Percentiles rank a stretch among this genome's conserved stretches.
phyloP scores from a whole-genome alignment of 2,329 filamentous ascomycete genomes.

The Ceratocystis diversiconidia region DNA sequence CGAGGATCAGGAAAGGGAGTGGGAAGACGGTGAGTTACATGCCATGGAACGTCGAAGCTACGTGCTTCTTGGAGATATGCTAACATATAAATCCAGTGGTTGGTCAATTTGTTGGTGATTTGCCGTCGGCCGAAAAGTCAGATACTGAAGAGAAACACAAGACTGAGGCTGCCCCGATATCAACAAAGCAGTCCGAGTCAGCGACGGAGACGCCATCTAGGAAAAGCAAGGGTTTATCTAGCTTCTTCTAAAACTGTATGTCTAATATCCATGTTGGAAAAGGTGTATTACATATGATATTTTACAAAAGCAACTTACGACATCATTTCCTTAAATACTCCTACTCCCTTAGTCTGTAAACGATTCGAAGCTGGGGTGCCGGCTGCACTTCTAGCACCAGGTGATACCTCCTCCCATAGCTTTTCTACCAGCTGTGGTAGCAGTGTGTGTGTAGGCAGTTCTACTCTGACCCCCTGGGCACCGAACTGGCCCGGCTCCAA shows the following conservation, averaged over 20 bases:
- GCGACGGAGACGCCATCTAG: constrained; percentile 20
- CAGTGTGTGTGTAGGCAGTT: constrained; percentile 43
- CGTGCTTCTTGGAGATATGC: background rate
- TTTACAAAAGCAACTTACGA: constrained; percentile 30
- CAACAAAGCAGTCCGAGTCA: constrained; percentile 9
- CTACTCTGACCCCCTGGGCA: constrained; percentile 39
- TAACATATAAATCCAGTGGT: constrained; percentile 35
- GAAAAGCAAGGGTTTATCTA: constrained; percentile 26
- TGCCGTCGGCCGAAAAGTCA: constrained; percentile 29
- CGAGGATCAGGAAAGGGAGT: constrained; percentile 59
- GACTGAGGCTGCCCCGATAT: constrained; percentile 20
- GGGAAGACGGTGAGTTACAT: constrained; percentile 59
- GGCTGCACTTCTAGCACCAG: background rate
- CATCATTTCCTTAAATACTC: constrained; percentile 46
- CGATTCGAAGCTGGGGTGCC: background rate
- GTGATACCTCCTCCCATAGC: constrained; percentile 23
- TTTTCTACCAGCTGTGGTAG: constrained; percentile 42
- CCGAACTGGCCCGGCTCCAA: constrained; percentile 39
- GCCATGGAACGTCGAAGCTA: no score
- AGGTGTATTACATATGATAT: constrained; percentile 9
- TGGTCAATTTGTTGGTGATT: constrained; percentile 32
- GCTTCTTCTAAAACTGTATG: constrained; percentile 34
- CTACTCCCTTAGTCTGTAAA: constrained; percentile 20
- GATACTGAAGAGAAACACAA: constrained; percentile 31
- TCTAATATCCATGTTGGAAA: constrained; percentile 13